Base-by-base conservation (phyloP, 352 stramenopile species). In the Phytopythium chamaehyphon region DNA sequence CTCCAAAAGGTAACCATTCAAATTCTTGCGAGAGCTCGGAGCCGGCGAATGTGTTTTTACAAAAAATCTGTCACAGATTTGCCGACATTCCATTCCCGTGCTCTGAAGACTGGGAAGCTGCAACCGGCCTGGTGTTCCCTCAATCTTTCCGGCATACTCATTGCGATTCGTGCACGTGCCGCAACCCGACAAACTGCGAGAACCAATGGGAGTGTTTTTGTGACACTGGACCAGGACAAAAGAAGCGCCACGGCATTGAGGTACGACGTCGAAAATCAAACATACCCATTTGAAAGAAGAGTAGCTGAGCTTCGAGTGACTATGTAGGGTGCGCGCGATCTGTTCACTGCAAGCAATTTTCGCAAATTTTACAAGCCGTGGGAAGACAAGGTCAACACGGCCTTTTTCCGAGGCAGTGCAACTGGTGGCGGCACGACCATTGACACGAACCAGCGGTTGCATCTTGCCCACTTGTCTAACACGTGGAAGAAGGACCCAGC, bases 1-100 rank as follows among this genome's bases (percentile, higher is more conserved):
- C 28, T 97, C 90, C 6, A 90, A 90, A 49, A 70, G 84, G 55
- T 86, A 63, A 43, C 40, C 42, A 14, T 49, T 26, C 19, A 19
- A 36, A 36, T 28, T 24, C 18, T 6, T 9, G 23, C 23, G 12
- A n/a, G n/a, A n/a, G n/a, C n/a, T n/a, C n/a, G n/a, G n/a, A n/a
- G n/a, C n/a, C n/a, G n/a, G n/a, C n/a, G n/a, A n/a, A n/a, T n/a
- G n/a, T n/a, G n/a, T n/a, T n/a, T n/a, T n/a, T n/a, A n/a, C n/a
- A n/a, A n/a, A n/a, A n/a, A n/a, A n/a, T n/a, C 28, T 15, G 15
- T 26, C 36, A 33, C 5, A 81, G 88, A 11, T 98, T 98, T 69
- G 95, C 96, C 1, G 97, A 99, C 66, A 96, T 99, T 47, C 96
- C 96, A 14, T 98, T 98, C 66, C 96, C 96, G n/a, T 97, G 92